Evolutionary conservation across 2,329 filamentous ascomycete species (phyloP).

Genomic region (Beauveria sp.): DNA sequence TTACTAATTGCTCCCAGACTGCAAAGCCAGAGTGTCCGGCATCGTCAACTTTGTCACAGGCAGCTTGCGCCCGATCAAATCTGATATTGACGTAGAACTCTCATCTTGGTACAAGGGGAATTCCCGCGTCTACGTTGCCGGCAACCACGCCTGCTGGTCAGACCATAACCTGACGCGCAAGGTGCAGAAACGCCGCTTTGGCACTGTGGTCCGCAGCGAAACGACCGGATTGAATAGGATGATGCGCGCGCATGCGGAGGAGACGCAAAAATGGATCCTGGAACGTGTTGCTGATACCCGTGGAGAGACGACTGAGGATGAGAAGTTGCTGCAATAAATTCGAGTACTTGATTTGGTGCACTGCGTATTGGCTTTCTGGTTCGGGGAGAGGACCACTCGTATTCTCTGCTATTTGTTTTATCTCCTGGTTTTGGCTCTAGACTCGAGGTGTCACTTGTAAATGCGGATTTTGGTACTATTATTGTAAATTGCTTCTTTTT

Average conservation of each 20-base stretch:
- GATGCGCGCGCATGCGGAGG: constrained; percentile 47
- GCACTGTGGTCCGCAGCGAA: constrained; percentile 46
- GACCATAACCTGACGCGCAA: constrained; percentile 53
- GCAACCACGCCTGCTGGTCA: constrained; percentile 68
- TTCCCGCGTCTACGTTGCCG: constrained; percentile 70
- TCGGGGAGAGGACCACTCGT: background rate
- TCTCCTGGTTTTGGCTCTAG: background rate
- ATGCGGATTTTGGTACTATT: background rate
- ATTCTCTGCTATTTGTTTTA: background rate
- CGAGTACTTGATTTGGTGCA: background rate
- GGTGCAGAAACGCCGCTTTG: constrained; percentile 53
- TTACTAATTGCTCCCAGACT: constrained; percentile 34
- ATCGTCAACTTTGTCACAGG: constrained; percentile 78
- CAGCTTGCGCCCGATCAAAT: constrained; percentile 68
- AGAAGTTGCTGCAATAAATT: constrained; percentile 24
- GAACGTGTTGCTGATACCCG: constrained; percentile 28
- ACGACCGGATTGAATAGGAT: constrained; percentile 44
- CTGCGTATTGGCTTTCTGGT: background rate
- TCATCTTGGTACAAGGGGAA: constrained; percentile 78
- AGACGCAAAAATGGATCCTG: constrained; percentile 45
- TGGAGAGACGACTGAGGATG: constrained; percentile 44
- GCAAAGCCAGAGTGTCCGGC: constrained; percentile 60
- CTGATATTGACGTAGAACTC: constrained; percentile 65
- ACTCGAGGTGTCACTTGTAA: background rate
- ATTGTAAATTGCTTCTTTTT: background rate